phyloP scores from a whole-genome alignment of 2,329 filamentous ascomycete species.

The Colletotrichum sidae region DNA sequence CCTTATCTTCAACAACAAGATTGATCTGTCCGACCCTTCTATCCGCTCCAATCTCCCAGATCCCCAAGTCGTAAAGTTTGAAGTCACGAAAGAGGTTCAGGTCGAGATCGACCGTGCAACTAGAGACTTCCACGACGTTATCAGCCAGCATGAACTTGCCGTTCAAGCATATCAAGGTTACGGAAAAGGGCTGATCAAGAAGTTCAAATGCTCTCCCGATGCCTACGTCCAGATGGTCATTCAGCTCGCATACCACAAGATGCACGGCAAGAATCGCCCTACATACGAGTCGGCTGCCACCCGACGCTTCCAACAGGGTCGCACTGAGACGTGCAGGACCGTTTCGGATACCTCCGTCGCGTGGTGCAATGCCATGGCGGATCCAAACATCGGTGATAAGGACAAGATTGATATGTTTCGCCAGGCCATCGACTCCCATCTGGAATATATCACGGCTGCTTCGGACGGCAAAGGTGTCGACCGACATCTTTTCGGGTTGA shows the following conservation, averaged over 20 bases:
- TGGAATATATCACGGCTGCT: slow-evolving; percentile 91
- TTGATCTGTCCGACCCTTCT: slow-evolving; percentile 84
- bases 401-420: slow-evolving; percentile 81
- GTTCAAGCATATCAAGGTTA: slow-evolving; percentile 98
- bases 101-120: slow-evolving; percentile 83
- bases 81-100: slow-evolving; percentile 78
- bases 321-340: slow-evolving; percentile 93
- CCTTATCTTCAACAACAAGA: slow-evolving; percentile 92
- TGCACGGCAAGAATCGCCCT: slow-evolving; percentile 97
- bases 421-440: slow-evolving; percentile 82
- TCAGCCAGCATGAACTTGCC: slow-evolving; percentile 87
- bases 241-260: slow-evolving; percentile 97
- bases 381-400: slow-evolving; percentile 71
- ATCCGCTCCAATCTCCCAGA: slow-evolving; percentile 88
- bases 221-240: slow-evolving; percentile 99
- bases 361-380: slow-evolving; percentile 89
- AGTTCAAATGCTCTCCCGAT: slow-evolving; percentile 98
- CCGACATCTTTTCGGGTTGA: slow-evolving; percentile 95
- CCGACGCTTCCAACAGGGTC: slow-evolving; percentile 93
- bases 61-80: slow-evolving; percentile 81
- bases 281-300: slow-evolving; percentile 98
- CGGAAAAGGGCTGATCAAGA: slow-evolving; percentile 98
- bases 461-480: slow-evolving; percentile 95
- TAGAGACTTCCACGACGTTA: slow-evolving; percentile 83
- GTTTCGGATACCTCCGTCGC: slow-evolving; percentile 92